phyloP scores from a whole-genome alignment of 805 yeast species.

The Candida nitratophila region DNA sequence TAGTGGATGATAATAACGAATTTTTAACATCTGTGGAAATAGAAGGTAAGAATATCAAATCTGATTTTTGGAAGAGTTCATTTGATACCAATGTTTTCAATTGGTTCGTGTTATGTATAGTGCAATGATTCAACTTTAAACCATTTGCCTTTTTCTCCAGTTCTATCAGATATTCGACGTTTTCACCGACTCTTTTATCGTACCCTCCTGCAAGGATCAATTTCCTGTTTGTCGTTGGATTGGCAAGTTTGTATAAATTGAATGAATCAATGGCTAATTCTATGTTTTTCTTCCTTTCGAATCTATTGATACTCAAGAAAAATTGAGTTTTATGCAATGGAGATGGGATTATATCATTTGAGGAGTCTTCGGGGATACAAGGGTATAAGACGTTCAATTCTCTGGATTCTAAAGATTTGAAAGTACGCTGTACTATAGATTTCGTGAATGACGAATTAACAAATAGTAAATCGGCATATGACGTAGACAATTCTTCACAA shows the following conservation, averaged over 20 bases:
- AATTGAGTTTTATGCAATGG: no score
- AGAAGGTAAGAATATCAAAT: slow-evolving; percentile 75
- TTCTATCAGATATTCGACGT: slow-evolving; percentile 62
- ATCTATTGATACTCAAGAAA: slow-evolving; percentile 81
- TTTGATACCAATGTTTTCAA: no score
- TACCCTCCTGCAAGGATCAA: slow-evolving; percentile 88
- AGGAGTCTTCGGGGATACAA: slow-evolving; percentile 52
- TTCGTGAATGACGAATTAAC: slow-evolving; percentile 88
- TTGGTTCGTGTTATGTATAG: not conserved
- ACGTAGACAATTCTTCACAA: slow-evolving; percentile 77
- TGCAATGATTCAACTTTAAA: slow-evolving; percentile 31
- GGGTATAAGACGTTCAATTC: slow-evolving; percentile 64
- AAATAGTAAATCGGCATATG: slow-evolving; percentile 67
- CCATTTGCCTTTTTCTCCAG: slow-evolving; percentile 42
- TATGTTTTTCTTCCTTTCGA: slow-evolving; percentile 80
- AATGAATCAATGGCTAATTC: slow-evolving; percentile 70
- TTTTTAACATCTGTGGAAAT: slow-evolving; percentile 61
- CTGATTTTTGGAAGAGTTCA: no score
- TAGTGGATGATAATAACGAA: slow-evolving; percentile 48
- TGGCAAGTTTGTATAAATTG: slow-evolving; percentile 32
- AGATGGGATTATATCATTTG: not conserved
- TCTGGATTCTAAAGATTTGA: slow-evolving; percentile 30
- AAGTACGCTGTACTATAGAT: slow-evolving; percentile 58
- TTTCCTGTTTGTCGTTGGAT: slow-evolving; percentile 17
- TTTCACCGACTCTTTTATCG: slow-evolving; percentile 69